phyloP scores from a whole-genome alignment of 148 eudicot species.

The Diospyros kaki region DNA sequence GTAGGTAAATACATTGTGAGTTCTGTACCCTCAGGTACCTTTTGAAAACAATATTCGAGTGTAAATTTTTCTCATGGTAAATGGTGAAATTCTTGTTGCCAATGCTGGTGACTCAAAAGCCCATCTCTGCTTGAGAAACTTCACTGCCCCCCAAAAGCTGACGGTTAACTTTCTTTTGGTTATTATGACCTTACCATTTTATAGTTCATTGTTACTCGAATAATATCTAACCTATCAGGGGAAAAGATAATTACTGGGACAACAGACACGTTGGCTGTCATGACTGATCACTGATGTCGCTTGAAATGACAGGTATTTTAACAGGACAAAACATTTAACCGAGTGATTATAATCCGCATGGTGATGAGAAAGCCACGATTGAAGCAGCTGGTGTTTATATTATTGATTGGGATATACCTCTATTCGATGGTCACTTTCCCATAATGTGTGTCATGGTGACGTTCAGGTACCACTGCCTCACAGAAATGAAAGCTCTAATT shows the following conservation, averaged over 20 bases:
- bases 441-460: slow-evolving; percentile 31
- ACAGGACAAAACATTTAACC: slow-evolving; percentile 30
- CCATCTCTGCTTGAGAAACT: not conserved
- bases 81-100: too few species aligned
- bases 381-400: slow-evolving; percentile 55
- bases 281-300: not conserved
- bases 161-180: slow-evolving; percentile 9
- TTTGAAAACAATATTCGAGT: too few species aligned
- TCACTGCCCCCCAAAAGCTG: not conserved
- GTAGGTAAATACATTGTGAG: too few species aligned
- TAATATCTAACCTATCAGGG: not conserved
- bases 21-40: too few species aligned
- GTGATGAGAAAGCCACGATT: slow-evolving; percentile 47
- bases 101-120: too few species aligned
- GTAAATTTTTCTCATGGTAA: too few species aligned
- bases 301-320: not conserved
- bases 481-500: not conserved
- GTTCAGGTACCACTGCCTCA: not conserved
- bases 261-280: too few species aligned
- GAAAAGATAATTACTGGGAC: not conserved
- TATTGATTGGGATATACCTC: slow-evolving; percentile 16
- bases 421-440: slow-evolving; percentile 28
- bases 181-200: not conserved
- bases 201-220: not conserved
- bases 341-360: slow-evolving; percentile 49